These are phyloP conservation scores for Candida khao-thaluensis DNA, from an alignment of 805 yeast genomes.

Conservation along the genomic window DNA sequence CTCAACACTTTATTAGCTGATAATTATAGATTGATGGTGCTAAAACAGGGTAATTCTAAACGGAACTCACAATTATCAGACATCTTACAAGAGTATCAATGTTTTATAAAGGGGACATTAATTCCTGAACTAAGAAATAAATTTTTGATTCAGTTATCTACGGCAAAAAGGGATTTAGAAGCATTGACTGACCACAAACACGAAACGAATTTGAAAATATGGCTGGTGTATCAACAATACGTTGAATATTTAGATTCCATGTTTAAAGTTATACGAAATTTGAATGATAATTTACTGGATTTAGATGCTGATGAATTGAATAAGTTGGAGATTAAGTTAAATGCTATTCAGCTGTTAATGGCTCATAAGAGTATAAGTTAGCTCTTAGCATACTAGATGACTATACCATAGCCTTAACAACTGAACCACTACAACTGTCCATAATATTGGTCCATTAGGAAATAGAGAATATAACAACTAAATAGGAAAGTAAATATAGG, in stretches of 20 bases:
- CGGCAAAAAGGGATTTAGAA: slow-evolving; percentile 6
- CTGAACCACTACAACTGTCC: too few relatives aligned
- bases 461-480: not conserved
- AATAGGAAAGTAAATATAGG: not conserved
- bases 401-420: too few relatives aligned
- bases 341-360: slow-evolving; percentile 9
- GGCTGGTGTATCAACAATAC: slow-evolving; percentile 11
- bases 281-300: slow-evolving; percentile 10
- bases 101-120: slow-evolving; percentile 24
- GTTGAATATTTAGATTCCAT: slow-evolving; percentile 11
- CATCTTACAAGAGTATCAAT: slow-evolving; percentile 29
- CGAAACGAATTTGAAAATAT: slow-evolving; percentile 8
- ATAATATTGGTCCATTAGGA: too few relatives aligned
- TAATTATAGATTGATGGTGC: slow-evolving; percentile 22
- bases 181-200: slow-evolving; percentile 12
- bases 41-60: slow-evolving; percentile 19
- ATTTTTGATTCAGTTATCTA: not conserved
- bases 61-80: slow-evolving; percentile 24
- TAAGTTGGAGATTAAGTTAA: slow-evolving; percentile 14
- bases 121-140: slow-evolving; percentile 30
- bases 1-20: slow-evolving; percentile 28
- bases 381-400: too few relatives aligned
- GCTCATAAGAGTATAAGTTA: not conserved
- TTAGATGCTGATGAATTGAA: slow-evolving; percentile 10
- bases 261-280: slow-evolving; percentile 10